Evolutionary conservation across 2,329 filamentous ascomycete genomes (phyloP).

Genomic region (Alternaria brassicicola): DNA sequence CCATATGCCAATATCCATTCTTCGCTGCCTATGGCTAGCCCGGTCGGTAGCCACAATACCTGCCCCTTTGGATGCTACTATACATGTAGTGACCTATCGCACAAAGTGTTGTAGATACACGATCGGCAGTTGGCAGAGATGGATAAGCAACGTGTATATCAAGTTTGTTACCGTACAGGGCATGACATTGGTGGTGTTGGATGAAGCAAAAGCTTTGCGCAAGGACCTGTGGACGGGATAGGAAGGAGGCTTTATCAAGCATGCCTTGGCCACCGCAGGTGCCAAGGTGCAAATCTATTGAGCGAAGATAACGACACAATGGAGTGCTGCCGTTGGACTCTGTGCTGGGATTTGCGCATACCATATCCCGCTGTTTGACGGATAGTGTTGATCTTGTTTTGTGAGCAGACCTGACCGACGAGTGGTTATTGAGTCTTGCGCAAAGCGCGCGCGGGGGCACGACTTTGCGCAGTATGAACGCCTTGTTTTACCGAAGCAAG

Average conservation of each 20-base stretch:
- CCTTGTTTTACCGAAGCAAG: background rate
- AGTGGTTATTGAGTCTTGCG: background rate
- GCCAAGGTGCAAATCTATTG: conserved; percentile 27
- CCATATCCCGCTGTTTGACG: background rate
- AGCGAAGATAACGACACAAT: background rate
- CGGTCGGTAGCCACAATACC: conserved; percentile 38
- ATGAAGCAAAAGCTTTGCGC: conserved; percentile 41
- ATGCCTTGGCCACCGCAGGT: conserved; percentile 34
- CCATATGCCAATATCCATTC: conserved; percentile 14
- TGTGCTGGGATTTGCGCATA: background rate
- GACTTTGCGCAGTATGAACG: background rate
- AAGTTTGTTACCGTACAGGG: conserved; percentile 22
- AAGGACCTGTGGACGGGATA: conserved; percentile 29
- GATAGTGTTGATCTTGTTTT: background rate
- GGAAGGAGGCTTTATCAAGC: conserved; percentile 43
- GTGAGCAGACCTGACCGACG: background rate
- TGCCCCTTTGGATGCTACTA: conserved; percentile 33
- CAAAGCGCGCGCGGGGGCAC: background rate
- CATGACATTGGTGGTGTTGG: conserved; percentile 38
- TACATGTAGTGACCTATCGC: conserved; percentile 19
- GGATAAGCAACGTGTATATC: conserved; percentile 29
- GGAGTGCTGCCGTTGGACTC: background rate
- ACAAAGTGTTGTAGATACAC: conserved; percentile 20
- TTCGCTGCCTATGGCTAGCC: conserved; percentile 29
- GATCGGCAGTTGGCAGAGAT: conserved; percentile 26